A percentile compares a stretch with the other conserved stretches of the same genome.
Conservation (phyloP, 2,329 filamentous ascomycete species). For the Trichophyton simii region DNA sequence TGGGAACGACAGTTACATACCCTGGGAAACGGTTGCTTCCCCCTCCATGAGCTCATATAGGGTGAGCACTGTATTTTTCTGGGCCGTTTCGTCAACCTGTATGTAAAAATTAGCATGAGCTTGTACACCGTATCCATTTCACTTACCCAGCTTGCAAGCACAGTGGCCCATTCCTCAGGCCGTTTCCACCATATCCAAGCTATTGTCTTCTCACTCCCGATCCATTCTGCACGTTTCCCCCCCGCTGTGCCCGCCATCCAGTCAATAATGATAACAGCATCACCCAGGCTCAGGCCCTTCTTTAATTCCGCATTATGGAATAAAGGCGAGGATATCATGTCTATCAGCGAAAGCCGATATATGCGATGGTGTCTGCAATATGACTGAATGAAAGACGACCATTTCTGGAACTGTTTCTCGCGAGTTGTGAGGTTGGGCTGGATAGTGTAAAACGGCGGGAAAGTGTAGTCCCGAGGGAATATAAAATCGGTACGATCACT, state of each 20-base stretch:
- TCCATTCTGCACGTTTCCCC: slow-evolving; percentile 47
- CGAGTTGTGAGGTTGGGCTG: slow-evolving; percentile 36
- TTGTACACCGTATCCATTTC: slow-evolving; percentile 16
- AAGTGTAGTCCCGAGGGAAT: slow-evolving; percentile 34
- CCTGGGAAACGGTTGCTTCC: slow-evolving; percentile 60
- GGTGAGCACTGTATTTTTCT: slow-evolving; percentile 80
- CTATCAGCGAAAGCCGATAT: slow-evolving; percentile 59
- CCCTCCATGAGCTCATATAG: slow-evolving; percentile 84
- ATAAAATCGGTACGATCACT: slow-evolving; percentile 17
- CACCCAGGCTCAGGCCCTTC: slow-evolving; percentile 38
- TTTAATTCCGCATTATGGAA: slow-evolving; percentile 39
- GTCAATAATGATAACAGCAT: slow-evolving; percentile 42
- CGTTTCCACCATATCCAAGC: slow-evolving; percentile 75
- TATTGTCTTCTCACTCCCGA: slow-evolving; percentile 40
- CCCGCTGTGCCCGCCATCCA: slow-evolving; percentile 45
- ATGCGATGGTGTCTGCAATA: slow-evolving; percentile 70
- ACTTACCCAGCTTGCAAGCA: slow-evolving; percentile 58
- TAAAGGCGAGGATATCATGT: slow-evolving; percentile 46
- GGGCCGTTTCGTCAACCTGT: slow-evolving; percentile 66
- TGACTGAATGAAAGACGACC: slow-evolving; percentile 70
- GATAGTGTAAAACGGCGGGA: slow-evolving; percentile 43
- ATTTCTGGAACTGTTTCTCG: slow-evolving; percentile 54
- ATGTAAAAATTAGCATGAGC: not conserved
- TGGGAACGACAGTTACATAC: slow-evolving; percentile 31
- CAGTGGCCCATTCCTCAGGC: slow-evolving; percentile 78